Percentiles rank a stretch among this genome's conserved stretches.
Conservation (phyloP, 2,329 filamentous ascomycete genomes). For the Epichloe bromicola region DNA sequence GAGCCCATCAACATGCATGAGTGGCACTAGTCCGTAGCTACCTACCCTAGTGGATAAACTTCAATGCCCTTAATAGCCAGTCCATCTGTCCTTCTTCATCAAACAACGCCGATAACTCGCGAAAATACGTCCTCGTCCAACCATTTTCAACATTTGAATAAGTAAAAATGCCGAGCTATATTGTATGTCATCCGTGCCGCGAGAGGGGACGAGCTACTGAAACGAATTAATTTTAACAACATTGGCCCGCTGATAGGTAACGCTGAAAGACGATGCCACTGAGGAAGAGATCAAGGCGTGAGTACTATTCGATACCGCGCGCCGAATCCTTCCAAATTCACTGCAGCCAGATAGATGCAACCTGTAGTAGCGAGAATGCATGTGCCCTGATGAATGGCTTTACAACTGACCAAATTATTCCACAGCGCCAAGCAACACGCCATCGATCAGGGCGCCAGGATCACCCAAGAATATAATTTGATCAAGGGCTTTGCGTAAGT, state of each 20-base stretch:
- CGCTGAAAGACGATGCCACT: conserved; percentile 59
- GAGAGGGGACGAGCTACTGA: neutral
- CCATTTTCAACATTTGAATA: conserved; percentile 4
- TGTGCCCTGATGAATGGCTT: neutral
- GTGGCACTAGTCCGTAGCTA: too few species aligned
- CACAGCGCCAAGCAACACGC: conserved; percentile 64
- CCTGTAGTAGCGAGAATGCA: neutral
- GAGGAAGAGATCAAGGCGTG: conserved; percentile 56
- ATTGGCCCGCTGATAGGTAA: conserved; percentile 43
- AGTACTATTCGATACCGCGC: conserved; percentile 12
- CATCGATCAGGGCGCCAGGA: conserved; percentile 64
- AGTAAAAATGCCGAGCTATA: conserved; percentile 41
- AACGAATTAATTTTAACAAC: conserved; percentile 7
- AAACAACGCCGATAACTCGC: conserved; percentile 6
- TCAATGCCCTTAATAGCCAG: neutral
- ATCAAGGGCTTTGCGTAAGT: conserved; percentile 91
- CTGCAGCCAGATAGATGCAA: too few species aligned
- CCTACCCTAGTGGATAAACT: too few species aligned
- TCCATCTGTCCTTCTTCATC: neutral
- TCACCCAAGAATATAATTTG: conserved; percentile 70
- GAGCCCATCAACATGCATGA: too few species aligned
- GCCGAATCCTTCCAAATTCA: neutral
- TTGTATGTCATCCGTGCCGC: conserved; percentile 23
- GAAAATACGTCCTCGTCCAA: neutral
- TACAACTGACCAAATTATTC: neutral